Evolutionary conservation across 305 asterid species (phyloP).

Genomic region (Solanum hybrid): DNA sequence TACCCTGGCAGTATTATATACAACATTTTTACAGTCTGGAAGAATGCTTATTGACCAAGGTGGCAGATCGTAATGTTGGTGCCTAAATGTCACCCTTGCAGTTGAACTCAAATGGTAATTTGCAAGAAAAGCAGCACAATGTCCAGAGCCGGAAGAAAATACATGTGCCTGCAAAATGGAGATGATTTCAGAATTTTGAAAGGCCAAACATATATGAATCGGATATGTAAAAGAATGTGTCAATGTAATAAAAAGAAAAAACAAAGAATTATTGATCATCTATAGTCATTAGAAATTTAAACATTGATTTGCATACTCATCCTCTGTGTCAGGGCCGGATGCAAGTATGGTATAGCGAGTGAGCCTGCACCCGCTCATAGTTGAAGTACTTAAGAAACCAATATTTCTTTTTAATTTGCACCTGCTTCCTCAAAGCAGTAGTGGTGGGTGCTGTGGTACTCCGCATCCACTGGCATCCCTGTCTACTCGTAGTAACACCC

Average conservation of each 20-base stretch:
- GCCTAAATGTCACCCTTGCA: slow-evolving; percentile 63
- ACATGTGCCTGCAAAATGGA: slow-evolving; percentile 55
- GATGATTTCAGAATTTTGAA: neutral
- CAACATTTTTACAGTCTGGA: slow-evolving; percentile 68
- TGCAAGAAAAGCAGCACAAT: slow-evolving; percentile 78
- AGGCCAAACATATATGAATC: neutral
- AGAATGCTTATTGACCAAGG: slow-evolving; percentile 97
- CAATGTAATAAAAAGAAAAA: neutral
- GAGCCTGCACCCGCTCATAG: neutral
- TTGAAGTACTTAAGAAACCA: neutral
- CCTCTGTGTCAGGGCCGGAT: neutral
- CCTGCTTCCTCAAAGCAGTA: neutral
- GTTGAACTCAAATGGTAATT: slow-evolving; percentile 51
- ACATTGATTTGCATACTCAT: neutral
- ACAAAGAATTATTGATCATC: neutral
- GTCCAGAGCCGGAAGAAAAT: slow-evolving; percentile 52
- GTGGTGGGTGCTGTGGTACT: neutral
- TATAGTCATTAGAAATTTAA: neutral
- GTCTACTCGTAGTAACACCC: neutral
- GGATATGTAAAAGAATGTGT: neutral
- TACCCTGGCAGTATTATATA: slow-evolving; percentile 77
- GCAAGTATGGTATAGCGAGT: neutral
- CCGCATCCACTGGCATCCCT: neutral
- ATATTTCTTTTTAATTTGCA: neutral
- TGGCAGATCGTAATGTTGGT: slow-evolving; percentile 60